Evolutionary conservation across 1,284 basidiomycete genomes (phyloP).

Genomic region (Bothia castanella): DNA sequence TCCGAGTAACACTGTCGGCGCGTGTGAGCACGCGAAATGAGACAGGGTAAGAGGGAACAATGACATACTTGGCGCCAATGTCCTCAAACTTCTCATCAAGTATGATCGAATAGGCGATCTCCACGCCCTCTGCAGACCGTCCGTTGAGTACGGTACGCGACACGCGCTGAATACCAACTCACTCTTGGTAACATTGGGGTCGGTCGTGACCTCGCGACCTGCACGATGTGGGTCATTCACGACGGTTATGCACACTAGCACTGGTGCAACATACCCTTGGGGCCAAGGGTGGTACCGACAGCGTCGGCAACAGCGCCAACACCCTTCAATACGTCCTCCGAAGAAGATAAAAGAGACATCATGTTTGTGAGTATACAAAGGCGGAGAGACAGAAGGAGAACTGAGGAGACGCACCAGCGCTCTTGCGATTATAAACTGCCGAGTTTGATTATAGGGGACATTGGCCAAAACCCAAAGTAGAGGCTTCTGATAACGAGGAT

Average conservation of each 20-base stretch:
- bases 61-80: constrained; percentile 86
- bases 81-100: constrained; percentile 99
- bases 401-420: too few species aligned
- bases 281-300: constrained; percentile 92
- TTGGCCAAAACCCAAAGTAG: too few species aligned
- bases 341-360: too few species aligned
- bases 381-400: too few species aligned
- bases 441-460: too few species aligned
- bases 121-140: constrained; percentile 80
- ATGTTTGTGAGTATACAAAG: too few species aligned
- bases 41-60: not conserved
- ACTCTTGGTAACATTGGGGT: constrained; percentile 98
- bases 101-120: constrained; percentile 92
- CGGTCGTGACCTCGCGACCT: constrained; percentile 98
- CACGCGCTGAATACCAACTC: constrained; percentile 18
- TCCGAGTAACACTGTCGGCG: constrained; percentile 71
- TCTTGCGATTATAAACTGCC: too few species aligned
- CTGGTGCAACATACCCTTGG: constrained; percentile 87
- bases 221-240: constrained; percentile 17
- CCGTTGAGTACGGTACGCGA: not conserved
- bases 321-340: too few species aligned
- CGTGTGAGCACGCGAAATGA: not conserved
- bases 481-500: too few species aligned
- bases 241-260: not conserved
- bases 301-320: constrained; percentile 96